Conservation (phyloP, 2,329 filamentous ascomycete genomes). For the Xylaria sp. region DNA sequence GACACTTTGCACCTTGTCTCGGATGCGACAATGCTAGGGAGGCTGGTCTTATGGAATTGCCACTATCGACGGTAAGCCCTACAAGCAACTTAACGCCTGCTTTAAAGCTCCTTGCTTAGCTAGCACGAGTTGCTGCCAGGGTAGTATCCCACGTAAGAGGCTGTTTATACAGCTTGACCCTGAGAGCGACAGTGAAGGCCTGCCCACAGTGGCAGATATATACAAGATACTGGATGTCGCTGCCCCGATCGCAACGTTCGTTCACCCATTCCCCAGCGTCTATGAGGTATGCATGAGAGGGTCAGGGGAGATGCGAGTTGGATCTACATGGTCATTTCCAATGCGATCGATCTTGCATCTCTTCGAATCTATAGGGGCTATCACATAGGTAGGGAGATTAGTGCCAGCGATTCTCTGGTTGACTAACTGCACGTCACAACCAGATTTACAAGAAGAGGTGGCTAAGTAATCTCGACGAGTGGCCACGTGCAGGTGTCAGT, state of each 20-base stretch:
- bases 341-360: constrained; percentile 1
- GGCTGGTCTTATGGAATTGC: neutral
- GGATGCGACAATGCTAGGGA: neutral
- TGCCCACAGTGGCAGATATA: neutral
- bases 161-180: neutral
- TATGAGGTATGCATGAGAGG: neutral
- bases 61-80: neutral
- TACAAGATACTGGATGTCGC: neutral
- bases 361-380: neutral
- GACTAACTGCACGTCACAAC: neutral
- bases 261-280: neutral
- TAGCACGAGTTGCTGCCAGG: neutral
- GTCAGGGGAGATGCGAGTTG: neutral
- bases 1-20: constrained; percentile 5
- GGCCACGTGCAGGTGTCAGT: constrained; percentile 2
- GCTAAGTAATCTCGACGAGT: neutral
- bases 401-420: too few species aligned
- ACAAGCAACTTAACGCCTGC: neutral
- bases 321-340: neutral
- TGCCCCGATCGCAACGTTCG: neutral
- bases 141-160: neutral
- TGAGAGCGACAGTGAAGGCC: too few species aligned
- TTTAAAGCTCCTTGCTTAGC: neutral
- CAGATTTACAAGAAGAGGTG: neutral
- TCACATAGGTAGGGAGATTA: neutral